Conservation (phyloP, 345 rosid genomes). For the Nasturtium officinale region DNA sequence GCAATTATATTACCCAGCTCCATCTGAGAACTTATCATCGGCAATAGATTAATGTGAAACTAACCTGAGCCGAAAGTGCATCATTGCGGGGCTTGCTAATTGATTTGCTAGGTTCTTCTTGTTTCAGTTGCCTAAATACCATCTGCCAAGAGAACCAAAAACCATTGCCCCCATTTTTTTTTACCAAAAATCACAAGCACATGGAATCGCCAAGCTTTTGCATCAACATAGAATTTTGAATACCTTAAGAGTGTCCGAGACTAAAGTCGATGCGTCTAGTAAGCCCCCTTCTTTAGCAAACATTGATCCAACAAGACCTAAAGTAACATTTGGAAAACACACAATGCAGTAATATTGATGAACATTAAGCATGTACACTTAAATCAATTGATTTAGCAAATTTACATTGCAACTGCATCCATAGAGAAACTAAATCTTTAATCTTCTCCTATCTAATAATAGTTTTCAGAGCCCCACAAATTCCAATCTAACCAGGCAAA, state of each 20-base stretch:
- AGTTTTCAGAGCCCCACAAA: neutral
- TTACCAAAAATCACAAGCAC: constrained; percentile 1
- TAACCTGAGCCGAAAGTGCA: constrained; percentile 77
- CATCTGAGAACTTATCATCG: neutral
- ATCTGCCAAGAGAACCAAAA: constrained; percentile 48
- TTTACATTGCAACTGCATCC: no score
- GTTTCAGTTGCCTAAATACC: constrained; percentile 56
- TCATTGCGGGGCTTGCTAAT: constrained; percentile 61
- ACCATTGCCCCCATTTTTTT: constrained; percentile 19
- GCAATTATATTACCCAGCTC: neutral
- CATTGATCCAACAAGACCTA: constrained; percentile 84
- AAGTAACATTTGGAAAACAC: neutral
- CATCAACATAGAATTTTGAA: neutral
- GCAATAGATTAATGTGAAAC: constrained; percentile 1
- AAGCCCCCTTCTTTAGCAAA: constrained; percentile 69
- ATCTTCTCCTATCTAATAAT: no score
- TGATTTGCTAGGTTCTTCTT: constrained; percentile 55
- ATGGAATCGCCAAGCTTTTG: constrained; percentile 2
- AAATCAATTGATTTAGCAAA: neutral
- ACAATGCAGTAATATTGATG: neutral
- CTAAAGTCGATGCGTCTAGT: constrained; percentile 52
- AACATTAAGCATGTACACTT: constrained; percentile 1
- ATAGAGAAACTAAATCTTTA: no score
- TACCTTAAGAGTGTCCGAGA: constrained; percentile 84
- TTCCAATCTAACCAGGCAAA: neutral